Percentiles rank a stretch among this genome's conserved stretches.
phyloP scores from a whole-genome alignment of 129 eudicot species.

The Apium graveolens region DNA sequence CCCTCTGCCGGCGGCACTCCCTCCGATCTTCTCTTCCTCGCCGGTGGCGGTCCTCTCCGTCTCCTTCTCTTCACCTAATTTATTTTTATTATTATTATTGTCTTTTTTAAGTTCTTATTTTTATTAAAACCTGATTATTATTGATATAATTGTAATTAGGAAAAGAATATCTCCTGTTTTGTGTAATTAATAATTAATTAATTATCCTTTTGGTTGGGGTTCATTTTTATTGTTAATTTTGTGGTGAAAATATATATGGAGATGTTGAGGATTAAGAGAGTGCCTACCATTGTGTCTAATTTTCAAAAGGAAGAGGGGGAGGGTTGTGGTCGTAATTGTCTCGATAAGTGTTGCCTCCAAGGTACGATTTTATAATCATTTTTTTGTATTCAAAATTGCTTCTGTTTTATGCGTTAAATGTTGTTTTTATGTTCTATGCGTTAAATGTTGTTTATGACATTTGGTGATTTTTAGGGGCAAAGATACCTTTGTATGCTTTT shows the following conservation, averaged over 20 bases:
- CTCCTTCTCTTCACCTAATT: conserved; percentile 4
- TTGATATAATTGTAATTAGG: not conserved
- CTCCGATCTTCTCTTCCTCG: conserved; percentile 84
- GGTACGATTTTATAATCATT: conserved; percentile 30
- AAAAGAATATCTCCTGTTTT: not conserved
- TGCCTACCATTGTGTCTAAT: conserved; percentile 82
- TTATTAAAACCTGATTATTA: not conserved
- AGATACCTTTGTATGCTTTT: conserved; percentile 81
- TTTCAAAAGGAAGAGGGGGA: conserved; percentile 82
- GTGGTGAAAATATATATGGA: not conserved
- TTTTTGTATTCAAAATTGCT: not conserved
- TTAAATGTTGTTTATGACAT: not conserved
- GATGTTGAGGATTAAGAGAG: conserved; percentile 83
- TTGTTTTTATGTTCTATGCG: not conserved
- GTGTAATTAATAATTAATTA: not conserved
- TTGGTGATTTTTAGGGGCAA: conserved; percentile 39
- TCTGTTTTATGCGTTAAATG: not conserved
- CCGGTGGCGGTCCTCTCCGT: conserved; percentile 59
- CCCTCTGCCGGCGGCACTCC: conserved; percentile 93
- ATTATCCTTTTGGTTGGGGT: not conserved
- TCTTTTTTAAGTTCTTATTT: not conserved
- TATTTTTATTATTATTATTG: conserved; percentile 4
- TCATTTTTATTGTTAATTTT: not conserved
- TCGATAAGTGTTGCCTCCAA: conserved; percentile 76
- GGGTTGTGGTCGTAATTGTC: conserved; percentile 91